Base-by-base conservation (phyloP, 768 basidiomycete species). In the Lepiota venenata region DNA sequence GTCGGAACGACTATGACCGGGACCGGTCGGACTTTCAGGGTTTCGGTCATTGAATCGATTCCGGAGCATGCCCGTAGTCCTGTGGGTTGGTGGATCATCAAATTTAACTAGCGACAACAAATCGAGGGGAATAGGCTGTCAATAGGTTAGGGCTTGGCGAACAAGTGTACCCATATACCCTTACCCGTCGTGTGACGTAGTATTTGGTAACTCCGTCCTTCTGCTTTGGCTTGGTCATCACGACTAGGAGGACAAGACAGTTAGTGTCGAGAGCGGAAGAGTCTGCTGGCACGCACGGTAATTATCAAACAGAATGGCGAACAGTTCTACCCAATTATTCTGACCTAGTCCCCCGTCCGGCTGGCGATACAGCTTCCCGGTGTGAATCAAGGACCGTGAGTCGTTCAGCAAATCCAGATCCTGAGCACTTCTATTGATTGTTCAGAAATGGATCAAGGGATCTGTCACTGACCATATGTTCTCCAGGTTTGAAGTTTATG, bases 291-390 rank as follows among this genome's bases (percentile, higher is more conserved):
- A 69, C 91, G 69, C 56, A 93, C 93, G 69, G 62, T 98, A 99
- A 63, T 98, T 93, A 69, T 99, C 97, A 61, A 99, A 97, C 2
- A 99, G 74, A 50, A 98, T 76, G 7, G 96, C 88, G 58, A 87
- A 89, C 6, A 96, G 78, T 68, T 98, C 94, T 41, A 83, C 85
- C 91, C 93, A 96, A 39, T 87, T 90, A 58, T 81, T 91, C 85
- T 87, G 90, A 66, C 88, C 87, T 58, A 93, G 83, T 11, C 90
- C 91, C 27, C 86, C 85, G 56, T 97, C 94, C 12, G 93, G 90
- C 61, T 94, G 93, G 46, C 93, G 82, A 49, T 89, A 78, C 22
- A 98, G 72, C 59, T 85, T 91, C 5, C 93, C 87, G 1, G 87
- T 82, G 63, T 94, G 84, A 29, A 98, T 85, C 50, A 98, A 72